phyloP scores from a whole-genome alignment of 2,329 filamentous ascomycete species.

The Monascus ruber region DNA sequence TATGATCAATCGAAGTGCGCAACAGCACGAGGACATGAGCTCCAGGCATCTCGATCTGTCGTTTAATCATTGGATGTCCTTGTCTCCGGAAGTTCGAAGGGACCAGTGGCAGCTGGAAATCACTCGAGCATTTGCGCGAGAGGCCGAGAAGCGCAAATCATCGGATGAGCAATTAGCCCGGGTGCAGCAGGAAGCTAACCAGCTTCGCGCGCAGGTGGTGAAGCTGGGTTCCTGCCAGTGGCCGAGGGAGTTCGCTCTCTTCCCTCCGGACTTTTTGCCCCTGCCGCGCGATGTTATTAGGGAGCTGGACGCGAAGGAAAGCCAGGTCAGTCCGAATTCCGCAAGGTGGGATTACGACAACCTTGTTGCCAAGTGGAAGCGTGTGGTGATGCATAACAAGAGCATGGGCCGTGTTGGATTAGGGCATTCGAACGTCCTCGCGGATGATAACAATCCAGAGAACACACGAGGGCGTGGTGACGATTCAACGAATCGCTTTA shows the following conservation, averaged over 20 bases:
- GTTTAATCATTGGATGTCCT: conserved; percentile 62
- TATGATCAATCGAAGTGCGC: conserved; percentile 38
- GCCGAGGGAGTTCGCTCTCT: conserved; percentile 38
- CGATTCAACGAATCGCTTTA: conserved; percentile 2
- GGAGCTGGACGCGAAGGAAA: conserved; percentile 25
- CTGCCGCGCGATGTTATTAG: conserved; percentile 27
- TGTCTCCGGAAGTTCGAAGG: conserved; percentile 44
- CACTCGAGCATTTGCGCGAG: conserved; percentile 35
- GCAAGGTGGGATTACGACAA: conserved; percentile 38
- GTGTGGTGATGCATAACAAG: conserved; percentile 35
- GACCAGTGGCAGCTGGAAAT: conserved; percentile 38
- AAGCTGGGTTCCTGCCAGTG: conserved; percentile 36
- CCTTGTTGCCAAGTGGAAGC: conserved; percentile 38
- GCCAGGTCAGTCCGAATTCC: conserved; percentile 22
- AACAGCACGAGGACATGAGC: conserved; percentile 56
- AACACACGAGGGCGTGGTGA: conserved; percentile 4
- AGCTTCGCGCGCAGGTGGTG: conserved; percentile 38
- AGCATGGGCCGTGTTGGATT: conserved; percentile 30
- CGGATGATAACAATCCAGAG: conserved; percentile 9
- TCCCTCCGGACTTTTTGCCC: conserved; percentile 34
- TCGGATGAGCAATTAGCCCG: conserved; percentile 32
- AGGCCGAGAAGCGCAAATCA: conserved; percentile 33
- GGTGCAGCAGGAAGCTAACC: conserved; percentile 37
- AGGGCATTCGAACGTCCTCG: conserved; percentile 11
- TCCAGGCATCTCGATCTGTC: conserved; percentile 65